These are phyloP conservation scores for Fraxinus pennsylvanica DNA, from an alignment of 257 asterid genomes.

Conservation along the genomic window DNA sequence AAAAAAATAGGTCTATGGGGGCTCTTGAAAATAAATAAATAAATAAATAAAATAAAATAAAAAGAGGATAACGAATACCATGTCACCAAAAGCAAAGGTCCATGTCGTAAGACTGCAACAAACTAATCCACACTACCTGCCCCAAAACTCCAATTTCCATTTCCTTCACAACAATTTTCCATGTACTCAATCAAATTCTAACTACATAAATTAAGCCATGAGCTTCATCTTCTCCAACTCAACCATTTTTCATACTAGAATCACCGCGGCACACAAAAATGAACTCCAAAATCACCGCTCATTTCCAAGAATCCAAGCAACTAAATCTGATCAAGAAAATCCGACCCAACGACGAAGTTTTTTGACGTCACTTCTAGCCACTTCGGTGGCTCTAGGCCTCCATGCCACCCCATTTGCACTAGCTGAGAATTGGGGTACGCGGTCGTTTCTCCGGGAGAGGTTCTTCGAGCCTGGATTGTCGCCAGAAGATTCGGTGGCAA, in stretches of 20 bases:
- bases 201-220: slow-evolving; percentile 31
- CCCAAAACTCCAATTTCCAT: neutral
- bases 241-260: slow-evolving; percentile 41
- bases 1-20: neutral
- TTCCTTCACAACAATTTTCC: neutral
- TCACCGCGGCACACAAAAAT: slow-evolving; percentile 29
- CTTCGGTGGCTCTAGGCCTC: slow-evolving; percentile 44
- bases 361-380: slow-evolving; percentile 42
- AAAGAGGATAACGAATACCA: slow-evolving; percentile 52
- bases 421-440: slow-evolving; percentile 75
- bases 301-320: slow-evolving; percentile 35
- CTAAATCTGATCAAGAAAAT: slow-evolving; percentile 26
- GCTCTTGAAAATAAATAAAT: neutral
- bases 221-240: slow-evolving; percentile 48
- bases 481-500: slow-evolving; percentile 64
- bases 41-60: neutral
- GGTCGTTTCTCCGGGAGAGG: slow-evolving; percentile 51
- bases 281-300: slow-evolving; percentile 2
- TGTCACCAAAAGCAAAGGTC: slow-evolving; percentile 58
- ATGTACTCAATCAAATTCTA: slow-evolving; percentile 2
- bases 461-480: slow-evolving; percentile 61
- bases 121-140: slow-evolving; percentile 23
- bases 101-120: slow-evolving; percentile 26
- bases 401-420: slow-evolving; percentile 43
- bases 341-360: slow-evolving; percentile 35